phyloP scores from a whole-genome alignment of 2,329 filamentous ascomycete genomes.

The Cordyceps javanica region DNA sequence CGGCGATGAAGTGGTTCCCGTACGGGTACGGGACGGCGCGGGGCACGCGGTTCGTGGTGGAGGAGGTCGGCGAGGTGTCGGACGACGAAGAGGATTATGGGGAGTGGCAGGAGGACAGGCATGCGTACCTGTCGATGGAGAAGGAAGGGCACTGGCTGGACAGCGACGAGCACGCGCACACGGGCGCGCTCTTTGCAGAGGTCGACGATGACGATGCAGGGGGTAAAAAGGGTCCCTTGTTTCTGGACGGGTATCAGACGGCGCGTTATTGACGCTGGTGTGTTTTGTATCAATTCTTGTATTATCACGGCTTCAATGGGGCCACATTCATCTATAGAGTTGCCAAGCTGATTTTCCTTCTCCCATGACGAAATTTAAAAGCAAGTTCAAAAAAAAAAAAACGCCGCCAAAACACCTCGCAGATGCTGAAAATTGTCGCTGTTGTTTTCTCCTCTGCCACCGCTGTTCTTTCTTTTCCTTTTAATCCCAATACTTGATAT shows the following conservation, averaged over 20 bases:
- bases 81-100: slow-evolving; percentile 39
- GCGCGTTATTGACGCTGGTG: background rate
- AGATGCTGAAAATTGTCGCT: background rate
- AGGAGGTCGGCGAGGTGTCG: slow-evolving; percentile 36
- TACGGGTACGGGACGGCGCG: slow-evolving; percentile 39
- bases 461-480: background rate
- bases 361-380: background rate
- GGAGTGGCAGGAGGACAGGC: slow-evolving; percentile 28
- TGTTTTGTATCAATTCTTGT: background rate
- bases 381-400: background rate
- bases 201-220: background rate
- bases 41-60: slow-evolving; percentile 36
- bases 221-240: background rate
- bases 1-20: slow-evolving; percentile 40
- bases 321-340: background rate
- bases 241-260: slow-evolving; percentile 16
- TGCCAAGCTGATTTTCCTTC: background rate
- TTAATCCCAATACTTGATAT: slow-evolving; percentile 91
- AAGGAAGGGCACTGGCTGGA: background rate
- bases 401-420: slow-evolving; percentile 10
- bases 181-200: too few relatives aligned
- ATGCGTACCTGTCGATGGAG: slow-evolving; percentile 15
- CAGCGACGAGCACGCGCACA: too few relatives aligned
- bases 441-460: background rate
- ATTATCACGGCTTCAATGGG: background rate